Evolutionary conservation across 2,329 filamentous ascomycete genomes (phyloP).

Genomic region (Fusarium sp.): DNA sequence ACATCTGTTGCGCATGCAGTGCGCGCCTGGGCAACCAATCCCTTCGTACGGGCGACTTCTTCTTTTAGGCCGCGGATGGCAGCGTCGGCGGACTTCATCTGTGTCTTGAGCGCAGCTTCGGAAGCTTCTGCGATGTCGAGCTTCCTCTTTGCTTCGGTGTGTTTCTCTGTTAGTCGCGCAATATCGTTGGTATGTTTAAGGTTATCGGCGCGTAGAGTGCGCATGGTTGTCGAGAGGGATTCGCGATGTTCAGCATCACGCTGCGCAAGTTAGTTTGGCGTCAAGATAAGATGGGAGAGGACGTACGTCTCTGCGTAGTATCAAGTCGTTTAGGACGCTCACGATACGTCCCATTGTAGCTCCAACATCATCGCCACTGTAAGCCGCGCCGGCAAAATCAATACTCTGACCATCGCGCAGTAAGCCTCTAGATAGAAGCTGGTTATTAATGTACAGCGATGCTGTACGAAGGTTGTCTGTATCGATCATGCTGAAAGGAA

Average conservation of each 20-base stretch:
- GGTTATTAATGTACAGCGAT: conserved; percentile 81
- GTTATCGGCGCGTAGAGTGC: conserved; percentile 80
- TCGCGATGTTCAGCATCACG: conserved; percentile 93
- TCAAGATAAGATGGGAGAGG: neutral
- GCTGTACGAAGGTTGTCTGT: conserved; percentile 75
- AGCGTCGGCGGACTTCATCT: conserved; percentile 81
- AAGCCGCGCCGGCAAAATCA: conserved; percentile 83
- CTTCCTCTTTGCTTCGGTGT: conserved; percentile 68
- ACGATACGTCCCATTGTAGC: conserved; percentile 89
- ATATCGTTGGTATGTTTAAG: conserved; percentile 80
- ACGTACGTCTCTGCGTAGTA: conserved; percentile 86
- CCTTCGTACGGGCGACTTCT: conserved; percentile 84
- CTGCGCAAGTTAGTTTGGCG: conserved; percentile 60
- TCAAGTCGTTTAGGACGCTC: conserved; percentile 93
- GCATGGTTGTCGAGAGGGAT: conserved; percentile 83
- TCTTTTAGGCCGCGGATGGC: conserved; percentile 85
- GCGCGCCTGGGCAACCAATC: conserved; percentile 85
- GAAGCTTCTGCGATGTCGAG: conserved; percentile 75
- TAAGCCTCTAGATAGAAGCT: conserved; percentile 76
- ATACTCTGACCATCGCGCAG: conserved; percentile 79
- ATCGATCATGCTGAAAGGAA: conserved; percentile 64
- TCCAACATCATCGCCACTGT: conserved; percentile 65
- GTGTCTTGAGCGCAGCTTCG: conserved; percentile 77
- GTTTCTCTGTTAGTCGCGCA: conserved; percentile 68
- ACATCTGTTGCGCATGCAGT: conserved; percentile 92